Evolutionary conservation across 768 basidiomycete species (phyloP).

Genomic region (Phylloporus rhodoxanthus): DNA sequence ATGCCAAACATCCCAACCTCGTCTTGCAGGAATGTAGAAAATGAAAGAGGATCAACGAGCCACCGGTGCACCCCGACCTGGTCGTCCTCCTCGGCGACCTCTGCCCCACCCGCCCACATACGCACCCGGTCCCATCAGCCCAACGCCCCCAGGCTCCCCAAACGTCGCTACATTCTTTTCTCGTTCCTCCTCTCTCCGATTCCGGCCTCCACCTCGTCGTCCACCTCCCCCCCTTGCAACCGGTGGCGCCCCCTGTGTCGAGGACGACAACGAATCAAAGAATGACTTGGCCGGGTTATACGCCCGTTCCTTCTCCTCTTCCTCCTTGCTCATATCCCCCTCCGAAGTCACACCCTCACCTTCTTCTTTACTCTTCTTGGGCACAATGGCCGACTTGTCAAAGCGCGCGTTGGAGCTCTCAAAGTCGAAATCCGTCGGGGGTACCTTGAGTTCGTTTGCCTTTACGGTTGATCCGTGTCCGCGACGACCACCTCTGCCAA

Average conservation of each 20-base stretch:
- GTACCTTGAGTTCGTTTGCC: slow-evolving; percentile 47
- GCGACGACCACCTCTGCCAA: slow-evolving; percentile 38
- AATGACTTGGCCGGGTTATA: slow-evolving; percentile 78
- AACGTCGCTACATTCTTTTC: slow-evolving; percentile 84
- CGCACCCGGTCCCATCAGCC: slow-evolving; percentile 70
- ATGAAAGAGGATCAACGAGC: slow-evolving; percentile 16
- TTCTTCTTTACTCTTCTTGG: slow-evolving; percentile 30
- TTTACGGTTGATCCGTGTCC: slow-evolving; percentile 27
- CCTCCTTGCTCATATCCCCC: slow-evolving; percentile 27
- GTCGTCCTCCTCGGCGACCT: slow-evolving; percentile 44
- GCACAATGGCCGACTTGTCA: slow-evolving; percentile 59
- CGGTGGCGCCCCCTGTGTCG: slow-evolving; percentile 34
- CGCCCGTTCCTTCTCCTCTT: slow-evolving; percentile 41
- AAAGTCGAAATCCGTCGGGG: slow-evolving; percentile 79
- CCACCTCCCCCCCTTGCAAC: slow-evolving; percentile 35
- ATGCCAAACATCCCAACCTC: no score
- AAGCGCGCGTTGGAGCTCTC: slow-evolving; percentile 71
- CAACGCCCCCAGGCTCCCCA: slow-evolving; percentile 78
- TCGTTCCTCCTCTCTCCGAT: slow-evolving; percentile 74
- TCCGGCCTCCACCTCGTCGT: slow-evolving; percentile 49
- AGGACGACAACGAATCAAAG: slow-evolving; percentile 65
- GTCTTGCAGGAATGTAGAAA: no score
- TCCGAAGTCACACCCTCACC: slow-evolving; percentile 32
- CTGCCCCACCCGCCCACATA: slow-evolving; percentile 79
- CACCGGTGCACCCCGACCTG: slow-evolving; percentile 29